Percentiles rank a stretch among this genome's conserved stretches.
Evolutionary conservation across 2,329 filamentous ascomycete species (phyloP).

Genomic region (Penicillium janthinellum): DNA sequence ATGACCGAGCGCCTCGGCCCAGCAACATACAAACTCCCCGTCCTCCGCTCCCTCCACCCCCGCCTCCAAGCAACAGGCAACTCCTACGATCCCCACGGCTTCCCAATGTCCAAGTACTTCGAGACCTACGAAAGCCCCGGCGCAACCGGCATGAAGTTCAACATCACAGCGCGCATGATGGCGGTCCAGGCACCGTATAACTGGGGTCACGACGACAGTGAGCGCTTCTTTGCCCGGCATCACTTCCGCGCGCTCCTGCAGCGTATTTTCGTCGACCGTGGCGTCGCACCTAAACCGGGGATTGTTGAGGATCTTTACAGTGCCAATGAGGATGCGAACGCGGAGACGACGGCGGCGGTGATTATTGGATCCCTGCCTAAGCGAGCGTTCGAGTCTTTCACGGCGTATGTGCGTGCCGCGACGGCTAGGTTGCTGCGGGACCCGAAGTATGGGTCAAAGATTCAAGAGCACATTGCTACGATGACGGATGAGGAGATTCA

Average conservation of each 20-base stretch:
- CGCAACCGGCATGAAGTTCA: conserved; percentile 71
- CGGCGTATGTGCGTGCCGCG: conserved; percentile 77
- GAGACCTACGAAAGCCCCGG: conserved; percentile 56
- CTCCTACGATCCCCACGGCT: conserved; percentile 84
- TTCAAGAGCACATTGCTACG: conserved; percentile 65
- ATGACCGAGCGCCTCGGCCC: conserved; percentile 87
- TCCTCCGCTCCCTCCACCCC: conserved; percentile 72
- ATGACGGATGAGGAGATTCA: conserved; percentile 76
- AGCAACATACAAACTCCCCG: conserved; percentile 80
- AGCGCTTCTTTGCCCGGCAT: conserved; percentile 86
- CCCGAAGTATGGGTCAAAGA: conserved; percentile 60
- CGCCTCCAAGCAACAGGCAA: conserved; percentile 69
- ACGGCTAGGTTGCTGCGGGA: conserved; percentile 71
- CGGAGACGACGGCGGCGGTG: conserved; percentile 66
- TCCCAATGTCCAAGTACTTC: conserved; percentile 82
- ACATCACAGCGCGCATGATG: conserved; percentile 98
- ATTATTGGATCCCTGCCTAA: conserved; percentile 86
- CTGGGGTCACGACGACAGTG: conserved; percentile 80
- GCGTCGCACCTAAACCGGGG: conserved; percentile 66
- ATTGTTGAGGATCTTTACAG: conserved; percentile 34
- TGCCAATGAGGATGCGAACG: conserved; percentile 32
- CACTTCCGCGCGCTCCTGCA: conserved; percentile 91
- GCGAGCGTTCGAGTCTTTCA: conserved; percentile 73
- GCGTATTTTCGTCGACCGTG: conserved; percentile 84
- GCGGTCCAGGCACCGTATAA: conserved; percentile 93